Evolutionary conservation across 495 filamentous ascomycete genomes (phyloP).

Genomic region (Acidomyces sp.): DNA sequence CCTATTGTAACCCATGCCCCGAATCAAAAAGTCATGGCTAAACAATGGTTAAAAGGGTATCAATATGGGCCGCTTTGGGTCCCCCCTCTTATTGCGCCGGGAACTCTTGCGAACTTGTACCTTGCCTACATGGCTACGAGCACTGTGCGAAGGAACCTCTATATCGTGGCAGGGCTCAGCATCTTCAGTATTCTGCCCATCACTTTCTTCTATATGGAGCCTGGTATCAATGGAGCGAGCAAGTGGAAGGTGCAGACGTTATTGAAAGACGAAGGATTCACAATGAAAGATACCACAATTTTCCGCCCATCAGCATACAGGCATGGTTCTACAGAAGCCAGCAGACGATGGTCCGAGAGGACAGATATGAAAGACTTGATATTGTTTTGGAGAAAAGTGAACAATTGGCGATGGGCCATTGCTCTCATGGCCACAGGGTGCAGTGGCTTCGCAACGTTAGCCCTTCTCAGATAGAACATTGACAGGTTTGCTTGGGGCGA

Average conservation of each 20-base stretch:
- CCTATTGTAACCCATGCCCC: conserved; percentile 20
- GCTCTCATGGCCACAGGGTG: conserved; percentile 7
- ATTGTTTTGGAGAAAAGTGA: conserved; percentile 16
- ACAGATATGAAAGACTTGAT: conserved; percentile 22
- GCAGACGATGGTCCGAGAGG: conserved; percentile 19
- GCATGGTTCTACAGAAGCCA: conserved; percentile 16
- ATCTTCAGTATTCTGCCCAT: conserved; percentile 23
- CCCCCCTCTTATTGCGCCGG: conserved; percentile 22
- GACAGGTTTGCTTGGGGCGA: no score
- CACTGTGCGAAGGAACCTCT: not conserved
- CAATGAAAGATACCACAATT: conserved; percentile 16
- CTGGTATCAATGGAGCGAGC: conserved; percentile 22
- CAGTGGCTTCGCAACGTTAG: conserved; percentile 21
- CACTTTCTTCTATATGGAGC: conserved; percentile 25
- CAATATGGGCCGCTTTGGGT: conserved; percentile 23
- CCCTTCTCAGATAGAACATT: no score
- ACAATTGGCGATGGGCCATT: conserved; percentile 15
- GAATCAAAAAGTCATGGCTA: conserved; percentile 20
- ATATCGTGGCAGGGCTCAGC: conserved; percentile 16
- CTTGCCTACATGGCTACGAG: conserved; percentile 16
- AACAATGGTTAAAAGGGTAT: conserved; percentile 26
- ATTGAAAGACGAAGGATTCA: conserved; percentile 23
- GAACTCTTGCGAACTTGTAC: conserved; percentile 14
- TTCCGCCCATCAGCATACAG: conserved; percentile 12
- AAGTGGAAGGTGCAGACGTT: conserved; percentile 27